A percentile compares a stretch with the other conserved stretches of the same genome.
Evolutionary conservation across 352 stramenopile genomes (phyloP).

Genomic region (Vaucheria bursata): DNA sequence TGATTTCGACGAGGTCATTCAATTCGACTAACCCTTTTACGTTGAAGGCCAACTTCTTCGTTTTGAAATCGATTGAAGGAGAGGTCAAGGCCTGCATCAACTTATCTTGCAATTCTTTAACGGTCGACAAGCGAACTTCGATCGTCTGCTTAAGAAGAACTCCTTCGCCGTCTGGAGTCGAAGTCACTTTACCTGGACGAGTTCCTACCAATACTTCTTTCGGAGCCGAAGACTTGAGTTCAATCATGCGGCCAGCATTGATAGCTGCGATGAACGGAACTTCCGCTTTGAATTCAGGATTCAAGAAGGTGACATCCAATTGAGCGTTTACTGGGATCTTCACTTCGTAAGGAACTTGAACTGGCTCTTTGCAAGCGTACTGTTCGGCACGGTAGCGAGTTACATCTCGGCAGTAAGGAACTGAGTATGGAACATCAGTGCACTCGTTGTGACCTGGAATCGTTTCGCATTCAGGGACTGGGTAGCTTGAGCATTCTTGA

Average conservation of each 20-base stretch:
- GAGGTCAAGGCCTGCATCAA: neutral
- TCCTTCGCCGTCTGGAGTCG: neutral
- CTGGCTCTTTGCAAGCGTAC: slow-evolving; percentile 1
- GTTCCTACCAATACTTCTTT: neutral
- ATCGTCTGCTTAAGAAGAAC: neutral
- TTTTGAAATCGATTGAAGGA: neutral
- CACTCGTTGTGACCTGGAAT: neutral
- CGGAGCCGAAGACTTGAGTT: neutral
- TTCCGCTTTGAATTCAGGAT: neutral
- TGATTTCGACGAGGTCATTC: neutral
- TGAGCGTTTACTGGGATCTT: neutral
- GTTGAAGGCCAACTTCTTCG: neutral
- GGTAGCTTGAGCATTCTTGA: neutral
- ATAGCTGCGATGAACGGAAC: neutral
- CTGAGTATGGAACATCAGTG: neutral
- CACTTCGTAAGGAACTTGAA: slow-evolving; percentile 1
- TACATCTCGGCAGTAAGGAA: neutral
- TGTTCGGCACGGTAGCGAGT: neutral
- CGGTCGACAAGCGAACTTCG: neutral
- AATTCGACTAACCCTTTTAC: neutral
- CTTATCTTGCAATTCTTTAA: neutral
- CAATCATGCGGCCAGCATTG: neutral
- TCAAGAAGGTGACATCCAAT: neutral
- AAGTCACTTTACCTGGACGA: neutral
- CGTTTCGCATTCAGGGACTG: neutral